phyloP scores from a whole-genome alignment of 1,284 basidiomycete genomes.

The Polyporus tsugae region DNA sequence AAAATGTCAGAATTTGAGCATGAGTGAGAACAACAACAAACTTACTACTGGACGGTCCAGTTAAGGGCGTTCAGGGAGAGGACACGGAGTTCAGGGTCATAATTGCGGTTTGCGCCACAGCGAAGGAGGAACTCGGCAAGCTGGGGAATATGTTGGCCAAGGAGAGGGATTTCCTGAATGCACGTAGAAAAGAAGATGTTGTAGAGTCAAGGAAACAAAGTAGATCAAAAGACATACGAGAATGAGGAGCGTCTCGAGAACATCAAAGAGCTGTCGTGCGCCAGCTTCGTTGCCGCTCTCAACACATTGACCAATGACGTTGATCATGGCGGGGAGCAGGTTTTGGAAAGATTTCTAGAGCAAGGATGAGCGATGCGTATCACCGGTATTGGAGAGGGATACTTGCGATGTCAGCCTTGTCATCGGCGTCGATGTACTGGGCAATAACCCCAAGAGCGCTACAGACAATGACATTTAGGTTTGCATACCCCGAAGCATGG shows the following conservation, averaged over 20 bases:
- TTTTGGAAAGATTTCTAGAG: conserved; percentile 87
- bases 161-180: conserved; percentile 86
- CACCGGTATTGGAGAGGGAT: conserved; percentile 4
- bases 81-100: conserved; percentile 86
- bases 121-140: conserved; percentile 91
- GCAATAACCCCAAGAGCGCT: conserved; percentile 93
- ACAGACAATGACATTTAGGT: conserved; percentile 20
- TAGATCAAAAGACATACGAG: conserved; percentile 58
- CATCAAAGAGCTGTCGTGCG: conserved; percentile 93
- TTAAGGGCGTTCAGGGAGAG: conserved; percentile 95
- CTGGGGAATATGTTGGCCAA: conserved; percentile 89
- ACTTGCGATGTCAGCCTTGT: conserved; percentile 85
- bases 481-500: conserved; percentile 9
- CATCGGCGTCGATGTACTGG: conserved; percentile 91
- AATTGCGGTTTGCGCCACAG: conserved; percentile 83
- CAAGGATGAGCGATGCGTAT: conserved; percentile 8
- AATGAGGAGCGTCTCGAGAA: conserved; percentile 95
- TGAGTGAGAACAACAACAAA: conserved; percentile 28
- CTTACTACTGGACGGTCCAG: conserved; percentile 94
- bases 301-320: conserved; percentile 90
- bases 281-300: conserved; percentile 83
- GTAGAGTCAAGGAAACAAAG: not conserved
- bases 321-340: conserved; percentile 90
- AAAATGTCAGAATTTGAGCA: conserved; percentile 1
- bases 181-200: not conserved